A percentile compares a stretch with the other conserved stretches of the same genome.
Evolutionary conservation across 2,329 filamentous ascomycete genomes (phyloP).

Genomic region (Ophiostoma sp.): DNA sequence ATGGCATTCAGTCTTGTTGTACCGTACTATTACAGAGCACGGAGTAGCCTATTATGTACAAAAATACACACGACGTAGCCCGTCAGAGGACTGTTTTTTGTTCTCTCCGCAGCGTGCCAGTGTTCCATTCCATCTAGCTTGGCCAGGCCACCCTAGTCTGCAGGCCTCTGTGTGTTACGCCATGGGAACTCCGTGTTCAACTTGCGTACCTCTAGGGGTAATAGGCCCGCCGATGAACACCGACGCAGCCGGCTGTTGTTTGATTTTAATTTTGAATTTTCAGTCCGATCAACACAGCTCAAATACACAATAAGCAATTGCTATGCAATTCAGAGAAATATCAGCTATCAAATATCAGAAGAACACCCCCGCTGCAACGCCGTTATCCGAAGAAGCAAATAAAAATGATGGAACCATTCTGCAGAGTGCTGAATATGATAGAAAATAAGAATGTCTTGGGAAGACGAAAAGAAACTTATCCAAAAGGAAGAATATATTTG

Average conservation of each 20-base stretch:
- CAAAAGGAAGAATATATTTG: background rate
- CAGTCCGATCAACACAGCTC: no score
- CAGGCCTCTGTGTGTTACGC: background rate
- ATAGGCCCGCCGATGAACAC: background rate
- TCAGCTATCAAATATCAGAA: background rate
- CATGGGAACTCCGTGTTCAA: background rate
- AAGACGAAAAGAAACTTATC: background rate
- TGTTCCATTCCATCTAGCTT: background rate
- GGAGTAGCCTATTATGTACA: background rate
- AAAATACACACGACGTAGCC: background rate
- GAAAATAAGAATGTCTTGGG: background rate
- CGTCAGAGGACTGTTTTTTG: slow-evolving; percentile 7
- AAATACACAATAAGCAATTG: no score
- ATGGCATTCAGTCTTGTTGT: background rate
- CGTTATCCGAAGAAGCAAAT: background rate
- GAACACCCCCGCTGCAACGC: slow-evolving; percentile 2
- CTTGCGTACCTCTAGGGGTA: slow-evolving; percentile 13
- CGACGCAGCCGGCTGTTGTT: background rate
- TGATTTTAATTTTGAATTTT: background rate
- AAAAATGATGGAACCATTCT: background rate
- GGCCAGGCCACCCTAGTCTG: slow-evolving; percentile 6
- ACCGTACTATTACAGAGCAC: background rate
- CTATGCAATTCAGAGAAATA: background rate
- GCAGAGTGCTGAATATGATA: background rate
- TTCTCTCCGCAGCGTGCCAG: background rate